Percentiles rank a stretch among this genome's conserved stretches.
Evolutionary conservation across 441 rosid genomes (phyloP).

Genomic region (Melastoma candidum): DNA sequence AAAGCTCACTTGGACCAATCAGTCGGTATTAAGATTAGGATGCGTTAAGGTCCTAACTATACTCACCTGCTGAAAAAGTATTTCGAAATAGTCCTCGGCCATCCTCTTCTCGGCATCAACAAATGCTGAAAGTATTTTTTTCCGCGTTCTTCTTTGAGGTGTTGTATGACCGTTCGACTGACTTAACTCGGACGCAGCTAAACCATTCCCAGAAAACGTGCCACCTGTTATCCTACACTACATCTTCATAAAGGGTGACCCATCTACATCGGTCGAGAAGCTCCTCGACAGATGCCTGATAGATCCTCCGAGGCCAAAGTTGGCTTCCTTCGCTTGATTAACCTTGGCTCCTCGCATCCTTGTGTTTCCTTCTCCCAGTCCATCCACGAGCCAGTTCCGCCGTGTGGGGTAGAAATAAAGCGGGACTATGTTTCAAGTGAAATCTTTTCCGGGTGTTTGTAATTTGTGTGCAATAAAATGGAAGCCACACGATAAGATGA

Average conservation of each 20-base stretch:
- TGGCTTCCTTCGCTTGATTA: constrained; percentile 11
- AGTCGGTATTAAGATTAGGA: background rate
- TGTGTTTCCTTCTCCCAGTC: too few relatives aligned
- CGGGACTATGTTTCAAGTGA: too few relatives aligned
- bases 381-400: too few relatives aligned
- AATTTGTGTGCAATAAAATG: too few relatives aligned
- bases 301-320: constrained; percentile 21
- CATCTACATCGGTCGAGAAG: constrained; percentile 25
- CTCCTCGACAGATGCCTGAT: constrained; percentile 25
- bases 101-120: constrained; percentile 90
- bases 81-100: constrained; percentile 76
- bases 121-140: constrained; percentile 30
- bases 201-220: constrained; percentile 27
- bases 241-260: constrained; percentile 37
- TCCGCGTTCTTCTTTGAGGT: background rate
- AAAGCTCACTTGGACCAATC: background rate
- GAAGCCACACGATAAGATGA: too few relatives aligned
- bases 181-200: constrained; percentile 11
- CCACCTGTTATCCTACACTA: constrained; percentile 21
- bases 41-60: constrained; percentile 4
- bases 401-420: too few relatives aligned
- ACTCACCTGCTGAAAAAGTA: constrained; percentile 72
- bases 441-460: too few relatives aligned
- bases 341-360: too few relatives aligned
- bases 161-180: too few relatives aligned